Evolutionary conservation across 2,329 filamentous ascomycete species (phyloP).

Genomic region (Alternaria tenuissima): DNA sequence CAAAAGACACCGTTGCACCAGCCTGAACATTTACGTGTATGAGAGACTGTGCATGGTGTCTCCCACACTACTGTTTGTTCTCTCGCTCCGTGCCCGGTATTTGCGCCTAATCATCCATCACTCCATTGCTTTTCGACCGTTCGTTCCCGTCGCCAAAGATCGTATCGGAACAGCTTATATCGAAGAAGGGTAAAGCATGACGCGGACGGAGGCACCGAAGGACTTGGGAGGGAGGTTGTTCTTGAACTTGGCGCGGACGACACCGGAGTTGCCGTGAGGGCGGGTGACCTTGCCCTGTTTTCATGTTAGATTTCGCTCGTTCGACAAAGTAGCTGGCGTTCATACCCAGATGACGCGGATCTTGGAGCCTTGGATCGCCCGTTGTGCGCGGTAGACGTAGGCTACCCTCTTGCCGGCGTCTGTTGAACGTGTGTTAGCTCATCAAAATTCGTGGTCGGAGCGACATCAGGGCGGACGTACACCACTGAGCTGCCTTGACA

Average conservation of each 20-base stretch:
- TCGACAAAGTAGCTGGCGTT: background rate
- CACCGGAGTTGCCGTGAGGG: conserved; percentile 96
- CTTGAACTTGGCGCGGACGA: conserved; percentile 97
- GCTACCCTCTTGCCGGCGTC: conserved; percentile 14
- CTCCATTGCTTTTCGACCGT: conserved; percentile 36
- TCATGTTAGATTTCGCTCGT: background rate
- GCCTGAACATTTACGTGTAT: conserved; percentile 45
- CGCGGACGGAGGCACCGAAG: conserved; percentile 85
- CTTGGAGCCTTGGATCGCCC: conserved; percentile 96
- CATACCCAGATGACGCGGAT: conserved; percentile 82
- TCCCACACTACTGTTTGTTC: conserved; percentile 36
- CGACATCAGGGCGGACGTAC: conserved; percentile 2
- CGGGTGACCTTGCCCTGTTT: conserved; percentile 77
- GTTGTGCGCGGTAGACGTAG: conserved; percentile 92
- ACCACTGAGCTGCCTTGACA: conserved; percentile 87
- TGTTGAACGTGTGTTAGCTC: background rate
- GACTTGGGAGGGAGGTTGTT: conserved; percentile 95
- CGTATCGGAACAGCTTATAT: conserved; percentile 70
- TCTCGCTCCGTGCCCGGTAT: conserved; percentile 41
- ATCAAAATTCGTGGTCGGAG: conserved; percentile 50
- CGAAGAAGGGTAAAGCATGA: conserved; percentile 98
- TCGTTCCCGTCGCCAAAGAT: conserved; percentile 36
- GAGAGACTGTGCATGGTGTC: conserved; percentile 44
- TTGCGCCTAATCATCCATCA: conserved; percentile 39
- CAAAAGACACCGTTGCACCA: conserved; percentile 49